Conservation (phyloP, 148 eudicot species). For the Silene conica region DNA sequence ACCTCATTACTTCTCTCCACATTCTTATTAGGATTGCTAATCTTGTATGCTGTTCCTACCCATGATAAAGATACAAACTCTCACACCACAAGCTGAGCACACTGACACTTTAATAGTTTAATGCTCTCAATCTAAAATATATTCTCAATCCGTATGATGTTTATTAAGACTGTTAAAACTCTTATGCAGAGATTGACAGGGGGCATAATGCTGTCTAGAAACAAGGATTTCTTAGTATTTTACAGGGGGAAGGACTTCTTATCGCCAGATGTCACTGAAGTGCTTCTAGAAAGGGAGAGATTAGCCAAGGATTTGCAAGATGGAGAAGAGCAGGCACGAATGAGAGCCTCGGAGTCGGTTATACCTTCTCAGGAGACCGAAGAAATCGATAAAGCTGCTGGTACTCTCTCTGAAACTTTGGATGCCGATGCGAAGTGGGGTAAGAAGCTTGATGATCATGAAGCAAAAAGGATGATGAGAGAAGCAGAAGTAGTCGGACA, state of each 20-base stretch:
- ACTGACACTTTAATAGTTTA: not conserved
- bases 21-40: too few species aligned
- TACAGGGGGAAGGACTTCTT: constrained; percentile 89
- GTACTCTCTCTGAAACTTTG: constrained; percentile 77
- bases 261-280: constrained; percentile 72
- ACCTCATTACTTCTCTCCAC: too few species aligned
- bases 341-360: constrained; percentile 40
- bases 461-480: constrained; percentile 54
- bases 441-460: constrained; percentile 48
- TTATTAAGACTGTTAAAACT: not conserved
- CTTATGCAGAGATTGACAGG: constrained; percentile 82
- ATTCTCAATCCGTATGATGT: not conserved
- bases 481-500: constrained; percentile 75
- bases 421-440: constrained; percentile 94
- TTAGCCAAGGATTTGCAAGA: constrained; percentile 75
- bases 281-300: constrained; percentile 78
- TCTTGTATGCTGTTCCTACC: not conserved
- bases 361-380: constrained; percentile 32
- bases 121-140: not conserved
- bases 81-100: not conserved
- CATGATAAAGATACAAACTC: not conserved
- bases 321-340: constrained; percentile 86
- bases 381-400: constrained; percentile 48
- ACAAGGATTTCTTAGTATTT: constrained; percentile 91
- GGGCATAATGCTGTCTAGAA: constrained; percentile 76